phyloP scores from a whole-genome alignment of 2,329 filamentous ascomycete species.

The Diplodia corticola region DNA sequence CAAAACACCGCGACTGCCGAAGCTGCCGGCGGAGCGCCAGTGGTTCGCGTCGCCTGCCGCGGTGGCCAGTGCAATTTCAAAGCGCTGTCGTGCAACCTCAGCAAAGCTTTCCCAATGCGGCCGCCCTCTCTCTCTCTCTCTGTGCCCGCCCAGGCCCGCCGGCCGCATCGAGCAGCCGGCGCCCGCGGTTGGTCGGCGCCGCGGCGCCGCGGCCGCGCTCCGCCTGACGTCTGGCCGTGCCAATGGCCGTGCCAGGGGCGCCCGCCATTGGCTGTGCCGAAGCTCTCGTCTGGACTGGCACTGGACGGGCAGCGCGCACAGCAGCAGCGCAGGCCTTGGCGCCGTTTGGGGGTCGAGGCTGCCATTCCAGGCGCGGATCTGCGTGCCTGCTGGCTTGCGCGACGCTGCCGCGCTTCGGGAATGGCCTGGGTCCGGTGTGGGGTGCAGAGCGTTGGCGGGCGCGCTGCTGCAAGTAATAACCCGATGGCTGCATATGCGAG shows the following conservation, averaged over 20 bases:
- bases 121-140: not conserved
- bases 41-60: slow-evolving; percentile 19
- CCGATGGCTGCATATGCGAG: slow-evolving; percentile 18
- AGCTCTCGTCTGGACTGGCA: too few relatives aligned
- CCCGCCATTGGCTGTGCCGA: slow-evolving; percentile 22
- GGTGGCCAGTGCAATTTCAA: slow-evolving; percentile 22
- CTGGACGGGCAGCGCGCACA: too few relatives aligned
- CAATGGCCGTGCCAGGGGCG: too few relatives aligned
- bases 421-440: slow-evolving; percentile 20
- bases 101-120: slow-evolving; percentile 6
- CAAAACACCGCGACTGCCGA: slow-evolving; percentile 19
- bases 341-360: slow-evolving; percentile 19
- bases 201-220: too few relatives aligned
- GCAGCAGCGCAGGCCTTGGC: slow-evolving; percentile 21
- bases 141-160: not conserved
- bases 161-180: not conserved
- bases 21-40: slow-evolving; percentile 13
- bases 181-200: slow-evolving; percentile 15
- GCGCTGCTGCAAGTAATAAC: slow-evolving; percentile 20
- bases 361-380: slow-evolving; percentile 24
- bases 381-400: slow-evolving; percentile 21
- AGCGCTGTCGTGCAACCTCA: slow-evolving; percentile 16
- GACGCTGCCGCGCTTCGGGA: too few relatives aligned
- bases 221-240: too few relatives aligned
- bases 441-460: slow-evolving; percentile 14